Conservation (phyloP, 1,139 yeast genomes). For the Ogataea hybrid region DNA sequence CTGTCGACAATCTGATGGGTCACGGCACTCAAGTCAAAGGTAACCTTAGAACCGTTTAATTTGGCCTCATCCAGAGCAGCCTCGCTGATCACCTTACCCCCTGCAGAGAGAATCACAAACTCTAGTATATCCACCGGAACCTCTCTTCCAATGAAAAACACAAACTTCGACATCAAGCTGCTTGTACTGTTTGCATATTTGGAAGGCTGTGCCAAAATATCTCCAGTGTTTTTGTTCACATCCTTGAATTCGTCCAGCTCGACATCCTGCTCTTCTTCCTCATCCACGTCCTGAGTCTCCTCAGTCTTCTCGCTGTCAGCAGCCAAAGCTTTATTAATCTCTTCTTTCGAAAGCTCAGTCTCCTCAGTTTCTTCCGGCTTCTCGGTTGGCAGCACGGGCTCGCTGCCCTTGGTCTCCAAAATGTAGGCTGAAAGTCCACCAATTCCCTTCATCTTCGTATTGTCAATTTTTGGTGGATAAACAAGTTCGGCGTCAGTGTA, state of each 20-base stretch:
- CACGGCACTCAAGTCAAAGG: slow-evolving; percentile 61
- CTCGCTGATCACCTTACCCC: slow-evolving; percentile 86
- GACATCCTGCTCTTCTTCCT: slow-evolving; percentile 43
- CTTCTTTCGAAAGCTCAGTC: slow-evolving; percentile 40
- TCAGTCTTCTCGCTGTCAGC: slow-evolving; percentile 45
- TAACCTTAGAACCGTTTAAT: slow-evolving; percentile 40
- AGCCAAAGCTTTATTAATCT: slow-evolving; percentile 47
- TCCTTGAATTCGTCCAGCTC: slow-evolving; percentile 72
- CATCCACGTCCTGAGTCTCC: slow-evolving; percentile 39
- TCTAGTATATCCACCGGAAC: slow-evolving; percentile 91
- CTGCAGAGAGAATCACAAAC: slow-evolving; percentile 81
- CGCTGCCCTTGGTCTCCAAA: slow-evolving; percentile 51
- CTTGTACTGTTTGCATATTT: slow-evolving; percentile 56
- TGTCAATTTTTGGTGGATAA: slow-evolving; percentile 87
- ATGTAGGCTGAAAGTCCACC: slow-evolving; percentile 90
- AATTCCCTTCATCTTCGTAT: slow-evolving; percentile 69
- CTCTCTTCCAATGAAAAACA: slow-evolving; percentile 91
- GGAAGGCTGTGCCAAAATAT: slow-evolving; percentile 76
- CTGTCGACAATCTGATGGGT: slow-evolving; percentile 96
- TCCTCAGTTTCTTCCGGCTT: slow-evolving; percentile 18
- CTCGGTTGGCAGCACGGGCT: slow-evolving; percentile 42
- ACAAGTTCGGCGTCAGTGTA: slow-evolving; percentile 82
- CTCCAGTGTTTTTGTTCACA: slow-evolving; percentile 61
- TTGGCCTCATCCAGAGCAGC: slow-evolving; percentile 71
- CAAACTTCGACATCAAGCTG: slow-evolving; percentile 66